phyloP scores from a whole-genome alignment of 768 basidiomycete genomes.

The Pseudohyphozyma bogoriensis region DNA sequence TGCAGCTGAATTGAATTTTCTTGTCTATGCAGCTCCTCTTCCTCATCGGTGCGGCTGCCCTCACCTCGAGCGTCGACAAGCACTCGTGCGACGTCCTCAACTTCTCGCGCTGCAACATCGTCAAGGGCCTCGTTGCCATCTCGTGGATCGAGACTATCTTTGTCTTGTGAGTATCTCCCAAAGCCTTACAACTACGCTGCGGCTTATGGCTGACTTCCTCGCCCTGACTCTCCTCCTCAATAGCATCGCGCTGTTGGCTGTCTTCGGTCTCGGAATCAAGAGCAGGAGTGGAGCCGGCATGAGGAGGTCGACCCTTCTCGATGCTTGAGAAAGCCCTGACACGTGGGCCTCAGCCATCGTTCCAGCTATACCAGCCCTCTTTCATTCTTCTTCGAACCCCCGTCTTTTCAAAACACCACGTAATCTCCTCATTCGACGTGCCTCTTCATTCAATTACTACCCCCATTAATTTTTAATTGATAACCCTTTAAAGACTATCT shows the following conservation, averaged over 20 bases:
- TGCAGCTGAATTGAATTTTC: background rate
- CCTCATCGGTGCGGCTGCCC: slow-evolving; percentile 36
- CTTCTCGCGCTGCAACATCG: slow-evolving; percentile 36
- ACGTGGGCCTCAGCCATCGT: too few relatives aligned
- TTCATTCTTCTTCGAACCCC: too few relatives aligned
- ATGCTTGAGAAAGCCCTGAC: too few relatives aligned
- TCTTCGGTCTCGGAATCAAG: slow-evolving; percentile 31
- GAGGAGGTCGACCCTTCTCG: slow-evolving; percentile 13
- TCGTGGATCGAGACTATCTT: slow-evolving; percentile 37
- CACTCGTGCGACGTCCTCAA: slow-evolving; percentile 34
- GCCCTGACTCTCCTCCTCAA: too few relatives aligned
- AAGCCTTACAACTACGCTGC: too few relatives aligned
- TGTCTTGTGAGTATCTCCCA: slow-evolving; percentile 27
- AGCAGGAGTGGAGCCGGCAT: slow-evolving; percentile 11
- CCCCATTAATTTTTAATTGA: too few relatives aligned
- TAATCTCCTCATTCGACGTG: too few relatives aligned
- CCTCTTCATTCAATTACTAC: too few relatives aligned
- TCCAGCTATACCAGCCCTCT: too few relatives aligned
- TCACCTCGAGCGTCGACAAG: slow-evolving; percentile 36
- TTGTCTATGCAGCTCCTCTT: slow-evolving; percentile 32
- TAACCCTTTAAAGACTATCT: too few relatives aligned
- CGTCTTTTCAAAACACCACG: too few relatives aligned
- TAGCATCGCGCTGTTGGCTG: slow-evolving; percentile 24
- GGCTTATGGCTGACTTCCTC: too few relatives aligned
- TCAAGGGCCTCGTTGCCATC: slow-evolving; percentile 37